phyloP scores from a whole-genome alignment of 164 flowering plant species.

The Macadamia tetraphylla region DNA sequence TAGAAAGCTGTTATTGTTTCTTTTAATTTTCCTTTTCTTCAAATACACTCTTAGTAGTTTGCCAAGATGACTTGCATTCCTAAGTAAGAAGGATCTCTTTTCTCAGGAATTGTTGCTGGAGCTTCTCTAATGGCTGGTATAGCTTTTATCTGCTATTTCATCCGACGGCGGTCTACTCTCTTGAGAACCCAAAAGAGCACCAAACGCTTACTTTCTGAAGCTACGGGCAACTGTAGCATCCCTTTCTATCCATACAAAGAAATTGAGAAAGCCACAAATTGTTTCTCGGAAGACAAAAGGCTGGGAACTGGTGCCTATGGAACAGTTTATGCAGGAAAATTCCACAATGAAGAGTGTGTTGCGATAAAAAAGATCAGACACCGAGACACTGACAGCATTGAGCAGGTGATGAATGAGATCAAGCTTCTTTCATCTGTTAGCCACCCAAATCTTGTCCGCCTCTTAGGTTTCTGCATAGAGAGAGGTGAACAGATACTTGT shows the following conservation, averaged over 20 bases:
- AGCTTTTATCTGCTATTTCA: slow-evolving; percentile 19
- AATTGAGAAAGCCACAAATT: slow-evolving; percentile 66
- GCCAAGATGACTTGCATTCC: not conserved
- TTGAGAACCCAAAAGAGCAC: slow-evolving; percentile 17
- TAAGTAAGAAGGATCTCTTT: not conserved
- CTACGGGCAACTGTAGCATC: slow-evolving; percentile 38
- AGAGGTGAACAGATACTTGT: slow-evolving; percentile 72
- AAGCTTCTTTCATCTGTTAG: slow-evolving; percentile 72
- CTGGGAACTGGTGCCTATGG: slow-evolving; percentile 88
- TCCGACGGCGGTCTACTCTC: slow-evolving; percentile 12
- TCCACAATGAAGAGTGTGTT: slow-evolving; percentile 54
- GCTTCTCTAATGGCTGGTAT: slow-evolving; percentile 36
- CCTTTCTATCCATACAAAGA: slow-evolving; percentile 68
- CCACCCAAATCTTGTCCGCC: slow-evolving; percentile 79
- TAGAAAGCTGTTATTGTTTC: not conserved
- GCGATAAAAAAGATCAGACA: slow-evolving; percentile 74
- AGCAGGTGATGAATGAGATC: slow-evolving; percentile 81
- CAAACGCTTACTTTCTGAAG: slow-evolving; percentile 35
- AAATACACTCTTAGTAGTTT: not conserved
- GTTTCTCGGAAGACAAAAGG: slow-evolving; percentile 57
- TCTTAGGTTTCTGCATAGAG: slow-evolving; percentile 77
- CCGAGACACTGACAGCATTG: slow-evolving; percentile 48
- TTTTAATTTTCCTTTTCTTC: no score
- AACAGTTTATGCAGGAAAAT: slow-evolving; percentile 76
- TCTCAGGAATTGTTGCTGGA: slow-evolving; percentile 47